Percentiles rank a stretch among this genome's conserved stretches.
Evolutionary conservation across 108 stramenopile species (phyloP).

Genomic region (Parietichytrium sp.): DNA sequence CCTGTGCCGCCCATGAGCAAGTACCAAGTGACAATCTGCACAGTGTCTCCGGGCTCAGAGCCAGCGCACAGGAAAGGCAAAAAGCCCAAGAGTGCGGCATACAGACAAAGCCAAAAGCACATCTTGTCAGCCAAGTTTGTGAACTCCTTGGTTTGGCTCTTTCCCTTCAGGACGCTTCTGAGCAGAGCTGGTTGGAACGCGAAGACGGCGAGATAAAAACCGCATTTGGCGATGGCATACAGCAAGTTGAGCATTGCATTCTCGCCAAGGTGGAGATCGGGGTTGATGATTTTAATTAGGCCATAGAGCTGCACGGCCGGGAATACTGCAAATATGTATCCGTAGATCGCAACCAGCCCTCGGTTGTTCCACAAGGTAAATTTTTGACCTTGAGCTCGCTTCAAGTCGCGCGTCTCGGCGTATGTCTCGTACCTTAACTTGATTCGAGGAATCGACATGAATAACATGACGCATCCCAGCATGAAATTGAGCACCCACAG

Average conservation of each 20-base stretch:
- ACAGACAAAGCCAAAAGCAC: too few relatives aligned
- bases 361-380: not conserved
- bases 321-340: not conserved
- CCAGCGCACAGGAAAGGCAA: too few relatives aligned
- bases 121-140: too few relatives aligned
- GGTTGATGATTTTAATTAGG: not conserved
- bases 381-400: not conserved
- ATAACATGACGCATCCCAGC: not conserved
- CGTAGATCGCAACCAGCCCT: constrained; percentile 10
- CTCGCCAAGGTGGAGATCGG: not conserved
- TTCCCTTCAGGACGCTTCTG: not conserved
- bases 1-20: too few relatives aligned
- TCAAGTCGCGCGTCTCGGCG: not conserved
- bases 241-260: not conserved
- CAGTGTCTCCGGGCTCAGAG: too few relatives aligned
- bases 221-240: not conserved
- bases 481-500: not conserved
- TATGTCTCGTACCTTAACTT: not conserved
- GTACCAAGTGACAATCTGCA: too few relatives aligned
- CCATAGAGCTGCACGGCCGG: not conserved
- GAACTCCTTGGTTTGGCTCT: not conserved
- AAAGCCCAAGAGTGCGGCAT: too few relatives aligned
- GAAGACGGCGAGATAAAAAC: constrained; percentile 21
- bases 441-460: not conserved
- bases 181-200: not conserved